These are phyloP conservation scores for Arachnopeziza araneosa DNA, from an alignment of 2,329 filamentous ascomycete species.

Conservation along the genomic window DNA sequence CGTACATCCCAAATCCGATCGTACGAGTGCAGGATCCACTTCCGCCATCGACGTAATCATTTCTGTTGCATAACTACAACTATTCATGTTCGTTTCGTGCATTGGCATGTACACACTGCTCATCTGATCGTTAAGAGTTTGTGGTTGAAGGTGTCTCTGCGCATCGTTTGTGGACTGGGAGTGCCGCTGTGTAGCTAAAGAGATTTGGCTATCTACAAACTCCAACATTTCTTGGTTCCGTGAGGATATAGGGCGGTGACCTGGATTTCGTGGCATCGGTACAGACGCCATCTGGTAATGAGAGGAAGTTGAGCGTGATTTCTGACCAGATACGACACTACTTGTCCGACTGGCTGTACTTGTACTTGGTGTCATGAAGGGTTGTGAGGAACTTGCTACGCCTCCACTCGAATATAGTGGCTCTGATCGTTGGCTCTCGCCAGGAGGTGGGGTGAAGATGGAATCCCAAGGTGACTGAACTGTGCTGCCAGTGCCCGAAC, in stretches of 20 bases:
- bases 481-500: slow-evolving; percentile 19
- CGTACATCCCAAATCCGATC: slow-evolving; percentile 36
- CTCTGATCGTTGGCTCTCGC: slow-evolving; percentile 5
- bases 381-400: slow-evolving; percentile 11
- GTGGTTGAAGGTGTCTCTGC: slow-evolving; percentile 13
- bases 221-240: slow-evolving; percentile 20
- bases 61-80: slow-evolving; percentile 36
- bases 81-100: slow-evolving; percentile 23
- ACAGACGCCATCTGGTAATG: slow-evolving; percentile 13
- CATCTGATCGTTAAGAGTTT: slow-evolving; percentile 4
- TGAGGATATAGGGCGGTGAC: slow-evolving; percentile 11
- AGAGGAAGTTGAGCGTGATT: slow-evolving; percentile 6
- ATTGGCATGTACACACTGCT: slow-evolving; percentile 15
- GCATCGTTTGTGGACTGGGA: not conserved
- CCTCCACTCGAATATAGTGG: slow-evolving; percentile 10
- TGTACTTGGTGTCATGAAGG: slow-evolving; percentile 22
- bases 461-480: slow-evolving; percentile 22
- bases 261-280: slow-evolving; percentile 14
- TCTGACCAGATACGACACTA: slow-evolving; percentile 10
- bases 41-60: slow-evolving; percentile 40
- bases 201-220: slow-evolving; percentile 15
- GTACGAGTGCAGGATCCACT: slow-evolving; percentile 32
- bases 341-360: slow-evolving; percentile 18
- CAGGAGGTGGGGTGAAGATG: slow-evolving; percentile 6
- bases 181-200: not conserved